phyloP scores from a whole-genome alignment of 306 rosid species.

The Castanospermum australe region DNA sequence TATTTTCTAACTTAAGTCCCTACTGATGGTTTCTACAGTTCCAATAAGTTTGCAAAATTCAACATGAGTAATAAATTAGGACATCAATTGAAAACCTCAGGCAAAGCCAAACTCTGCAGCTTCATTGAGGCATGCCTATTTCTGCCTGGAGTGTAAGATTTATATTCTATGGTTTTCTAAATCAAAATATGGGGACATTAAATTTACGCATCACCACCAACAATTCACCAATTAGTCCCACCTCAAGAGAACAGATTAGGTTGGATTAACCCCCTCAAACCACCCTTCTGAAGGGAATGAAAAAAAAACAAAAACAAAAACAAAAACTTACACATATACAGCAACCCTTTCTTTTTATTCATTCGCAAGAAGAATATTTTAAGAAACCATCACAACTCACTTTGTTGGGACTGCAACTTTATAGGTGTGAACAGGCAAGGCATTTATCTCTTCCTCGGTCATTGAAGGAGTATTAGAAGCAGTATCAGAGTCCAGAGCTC shows the following conservation, averaged over 20 bases:
- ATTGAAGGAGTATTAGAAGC: conserved; percentile 39
- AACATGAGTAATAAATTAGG: not conserved
- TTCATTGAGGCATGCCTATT: not conserved
- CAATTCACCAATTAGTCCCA: not conserved
- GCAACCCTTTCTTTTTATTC: not conserved
- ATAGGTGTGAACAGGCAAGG: conserved; percentile 52
- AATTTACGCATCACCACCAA: not conserved
- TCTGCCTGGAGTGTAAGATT: not conserved
- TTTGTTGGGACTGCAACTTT: conserved; percentile 33
- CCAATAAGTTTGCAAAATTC: not conserved
- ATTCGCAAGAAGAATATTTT: conserved; percentile 2
- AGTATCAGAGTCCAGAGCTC: conserved; percentile 26
- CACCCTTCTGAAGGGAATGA: not conserved
- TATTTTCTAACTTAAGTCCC: not conserved
- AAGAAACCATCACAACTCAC: conserved; percentile 33
- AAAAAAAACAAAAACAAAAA: not conserved
- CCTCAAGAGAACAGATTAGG: not conserved
- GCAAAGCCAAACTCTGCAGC: not conserved
- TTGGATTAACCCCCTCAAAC: not conserved
- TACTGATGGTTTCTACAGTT: not conserved
- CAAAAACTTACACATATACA: not conserved
- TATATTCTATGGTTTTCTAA: not conserved
- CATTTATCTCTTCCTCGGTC: conserved; percentile 58
- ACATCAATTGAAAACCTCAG: not conserved
- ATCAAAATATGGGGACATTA: not conserved